A percentile compares a stretch with the other conserved stretches of the same genome.
Conservation (phyloP, 768 basidiomycete genomes). For the Collybia mongolica region DNA sequence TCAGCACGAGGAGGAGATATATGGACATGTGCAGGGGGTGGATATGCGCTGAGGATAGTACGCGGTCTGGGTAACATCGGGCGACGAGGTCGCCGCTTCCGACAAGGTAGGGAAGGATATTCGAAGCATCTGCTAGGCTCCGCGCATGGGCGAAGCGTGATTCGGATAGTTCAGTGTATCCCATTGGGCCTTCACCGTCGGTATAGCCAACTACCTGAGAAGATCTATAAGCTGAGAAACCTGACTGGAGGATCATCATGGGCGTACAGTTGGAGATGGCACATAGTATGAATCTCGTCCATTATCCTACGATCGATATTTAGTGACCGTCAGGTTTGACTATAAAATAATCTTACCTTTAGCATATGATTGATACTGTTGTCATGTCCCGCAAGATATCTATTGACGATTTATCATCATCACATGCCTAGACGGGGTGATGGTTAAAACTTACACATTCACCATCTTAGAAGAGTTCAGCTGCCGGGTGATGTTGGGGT, state of each 20-base stretch:
- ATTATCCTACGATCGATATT: conserved; percentile 26
- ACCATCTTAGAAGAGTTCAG: conserved; percentile 27
- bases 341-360: conserved; percentile 20
- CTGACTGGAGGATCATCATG: background rate
- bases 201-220: conserved; percentile 36
- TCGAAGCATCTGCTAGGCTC: conserved; percentile 36
- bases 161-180: conserved; percentile 36
- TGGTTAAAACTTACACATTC: conserved; percentile 17
- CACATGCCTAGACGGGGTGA: too few species aligned
- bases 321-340: background rate
- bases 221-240: background rate
- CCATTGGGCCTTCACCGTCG: conserved; percentile 30
- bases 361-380: conserved; percentile 37
- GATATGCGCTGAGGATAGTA: conserved; percentile 25
- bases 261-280: conserved; percentile 37
- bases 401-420: conserved; percentile 6
- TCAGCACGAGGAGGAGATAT: conserved; percentile 20
- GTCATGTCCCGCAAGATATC: conserved; percentile 29
- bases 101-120: conserved; percentile 40
- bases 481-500: conserved; percentile 17
- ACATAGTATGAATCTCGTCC: conserved; percentile 37
- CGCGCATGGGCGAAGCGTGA: conserved; percentile 29
- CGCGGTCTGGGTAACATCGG: conserved; percentile 29
- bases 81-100: conserved; percentile 35
- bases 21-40: conserved; percentile 19